Conservation (phyloP, 371 early-diverging fungal genomes). For the Aphelidium insulamus region DNA sequence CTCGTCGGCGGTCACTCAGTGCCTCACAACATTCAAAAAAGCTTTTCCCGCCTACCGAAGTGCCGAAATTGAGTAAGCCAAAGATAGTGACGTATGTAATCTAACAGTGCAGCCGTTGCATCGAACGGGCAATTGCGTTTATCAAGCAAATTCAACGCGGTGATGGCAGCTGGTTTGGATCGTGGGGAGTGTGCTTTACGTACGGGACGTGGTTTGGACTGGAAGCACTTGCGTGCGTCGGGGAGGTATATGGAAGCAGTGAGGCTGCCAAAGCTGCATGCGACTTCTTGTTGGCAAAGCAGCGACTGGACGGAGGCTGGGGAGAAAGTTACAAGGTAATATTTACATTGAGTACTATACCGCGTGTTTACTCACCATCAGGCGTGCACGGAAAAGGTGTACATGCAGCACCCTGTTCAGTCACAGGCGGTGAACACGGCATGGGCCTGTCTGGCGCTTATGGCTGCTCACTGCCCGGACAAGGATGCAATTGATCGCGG, state of each 20-base stretch:
- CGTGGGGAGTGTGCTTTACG: conserved; percentile 93
- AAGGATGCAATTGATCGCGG: conserved; percentile 47
- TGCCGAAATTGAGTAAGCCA: conserved; percentile 44
- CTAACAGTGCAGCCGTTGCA: conserved; percentile 4
- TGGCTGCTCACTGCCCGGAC: conserved; percentile 72
- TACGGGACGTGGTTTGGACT: conserved; percentile 90
- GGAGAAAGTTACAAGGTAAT: conserved; percentile 69
- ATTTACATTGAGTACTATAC: conserved; percentile 1
- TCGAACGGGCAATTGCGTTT: conserved; percentile 38
- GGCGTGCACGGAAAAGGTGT: conserved; percentile 43
- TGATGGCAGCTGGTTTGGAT: conserved; percentile 88
- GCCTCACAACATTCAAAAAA: conserved; percentile 49
- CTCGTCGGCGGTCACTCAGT: conserved; percentile 76
- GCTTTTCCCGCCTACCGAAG: conserved; percentile 55
- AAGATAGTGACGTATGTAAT: neutral
- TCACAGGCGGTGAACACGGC: conserved; percentile 85
- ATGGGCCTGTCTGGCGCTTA: conserved; percentile 61
- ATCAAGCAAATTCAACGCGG: conserved; percentile 41
- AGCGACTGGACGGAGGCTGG: conserved; percentile 87
- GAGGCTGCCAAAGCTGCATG: conserved; percentile 40
- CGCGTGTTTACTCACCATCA: conserved; percentile 2
- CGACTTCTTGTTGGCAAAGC: conserved; percentile 65
- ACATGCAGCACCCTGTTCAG: conserved; percentile 23
- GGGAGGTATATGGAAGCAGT: conserved; percentile 53
- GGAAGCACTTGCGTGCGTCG: conserved; percentile 61